A percentile compares a stretch with the other conserved stretches of the same genome.
These are phyloP conservation scores for Lichenothelia convexa DNA, from an alignment of 495 filamentous ascomycete genomes.

Conservation along the genomic window DNA sequence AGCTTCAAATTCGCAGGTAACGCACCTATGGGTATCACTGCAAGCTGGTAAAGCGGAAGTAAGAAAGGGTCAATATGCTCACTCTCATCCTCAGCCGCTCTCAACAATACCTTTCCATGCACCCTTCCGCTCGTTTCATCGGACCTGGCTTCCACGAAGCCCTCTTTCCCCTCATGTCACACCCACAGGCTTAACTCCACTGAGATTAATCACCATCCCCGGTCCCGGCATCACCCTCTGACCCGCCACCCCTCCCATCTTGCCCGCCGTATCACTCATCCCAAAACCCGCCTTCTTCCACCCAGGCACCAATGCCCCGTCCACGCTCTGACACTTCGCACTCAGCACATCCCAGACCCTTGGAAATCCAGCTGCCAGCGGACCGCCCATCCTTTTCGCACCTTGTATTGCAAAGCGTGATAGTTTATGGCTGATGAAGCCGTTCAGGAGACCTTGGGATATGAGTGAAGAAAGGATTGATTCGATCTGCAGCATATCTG, in stretches of 20 bases:
- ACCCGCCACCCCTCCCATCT: neutral
- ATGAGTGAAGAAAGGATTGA: constrained; percentile 57
- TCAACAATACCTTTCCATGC: too few species aligned
- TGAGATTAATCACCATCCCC: constrained; percentile 34
- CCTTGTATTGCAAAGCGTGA: constrained; percentile 68
- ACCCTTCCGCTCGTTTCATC: too few species aligned
- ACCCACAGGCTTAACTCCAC: constrained; percentile 34
- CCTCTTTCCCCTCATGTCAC: too few species aligned
- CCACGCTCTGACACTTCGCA: constrained; percentile 23
- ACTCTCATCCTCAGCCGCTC: too few species aligned
- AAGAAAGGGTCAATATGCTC: too few species aligned
- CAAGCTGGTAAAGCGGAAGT: too few species aligned
- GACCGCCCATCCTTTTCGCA: constrained; percentile 42
- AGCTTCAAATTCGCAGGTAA: too few species aligned
- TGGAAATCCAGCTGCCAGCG: constrained; percentile 44
- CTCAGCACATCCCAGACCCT: constrained; percentile 39
- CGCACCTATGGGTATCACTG: too few species aligned
- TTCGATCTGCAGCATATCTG: constrained; percentile 53
- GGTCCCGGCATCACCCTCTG: constrained; percentile 16
- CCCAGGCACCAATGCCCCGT: constrained; percentile 19
- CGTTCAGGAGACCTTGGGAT: constrained; percentile 66
- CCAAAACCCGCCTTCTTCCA: constrained; percentile 10
- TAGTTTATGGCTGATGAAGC: constrained; percentile 64
- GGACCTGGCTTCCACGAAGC: too few species aligned
- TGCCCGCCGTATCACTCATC: neutral